Evolutionary conservation across 1,284 basidiomycete species (phyloP).

Genomic region (Chondrostereum purpureum): DNA sequence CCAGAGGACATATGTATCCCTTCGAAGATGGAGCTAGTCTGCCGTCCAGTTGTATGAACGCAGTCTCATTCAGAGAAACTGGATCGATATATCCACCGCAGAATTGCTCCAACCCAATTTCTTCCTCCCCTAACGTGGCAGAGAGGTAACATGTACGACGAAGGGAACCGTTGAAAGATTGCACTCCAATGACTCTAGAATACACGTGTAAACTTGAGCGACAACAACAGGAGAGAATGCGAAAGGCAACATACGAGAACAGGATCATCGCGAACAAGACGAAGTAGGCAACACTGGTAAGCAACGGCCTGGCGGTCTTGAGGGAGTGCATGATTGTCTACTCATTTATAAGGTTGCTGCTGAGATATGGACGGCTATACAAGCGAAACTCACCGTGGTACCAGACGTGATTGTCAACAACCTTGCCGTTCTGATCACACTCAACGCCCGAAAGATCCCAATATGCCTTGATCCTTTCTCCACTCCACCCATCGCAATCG

Average conservation of each 20-base stretch:
- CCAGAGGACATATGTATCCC: constrained; percentile 80
- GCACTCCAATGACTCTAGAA: constrained; percentile 86
- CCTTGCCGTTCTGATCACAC: constrained; percentile 80
- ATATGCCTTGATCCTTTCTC: constrained; percentile 72
- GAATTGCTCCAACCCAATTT: constrained; percentile 44
- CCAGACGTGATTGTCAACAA: constrained; percentile 87
- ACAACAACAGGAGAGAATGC: constrained; percentile 3
- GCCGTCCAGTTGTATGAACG: constrained; percentile 42
- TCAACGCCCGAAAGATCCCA: constrained; percentile 85
- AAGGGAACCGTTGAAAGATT: constrained; percentile 83
- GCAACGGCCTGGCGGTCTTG: constrained; percentile 84
- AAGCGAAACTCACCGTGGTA: constrained; percentile 62
- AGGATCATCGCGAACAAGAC: constrained; percentile 86
- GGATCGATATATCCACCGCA: constrained; percentile 81
- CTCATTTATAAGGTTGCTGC: too few relatives aligned
- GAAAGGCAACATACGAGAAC: constrained; percentile 68
- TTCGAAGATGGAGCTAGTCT: constrained; percentile 33
- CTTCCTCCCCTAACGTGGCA: constrained; percentile 43
- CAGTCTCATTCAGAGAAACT: constrained; percentile 35
- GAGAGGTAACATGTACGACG: constrained; percentile 56
- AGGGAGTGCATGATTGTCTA: constrained; percentile 92
- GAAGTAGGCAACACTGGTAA: constrained; percentile 88
- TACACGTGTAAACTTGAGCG: constrained; percentile 4
- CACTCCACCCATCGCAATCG: constrained; percentile 55
- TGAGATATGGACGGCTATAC: too few relatives aligned